Base-by-base conservation (phyloP, 2,329 filamentous ascomycete species). In the Sordariomycetes sp. region DNA sequence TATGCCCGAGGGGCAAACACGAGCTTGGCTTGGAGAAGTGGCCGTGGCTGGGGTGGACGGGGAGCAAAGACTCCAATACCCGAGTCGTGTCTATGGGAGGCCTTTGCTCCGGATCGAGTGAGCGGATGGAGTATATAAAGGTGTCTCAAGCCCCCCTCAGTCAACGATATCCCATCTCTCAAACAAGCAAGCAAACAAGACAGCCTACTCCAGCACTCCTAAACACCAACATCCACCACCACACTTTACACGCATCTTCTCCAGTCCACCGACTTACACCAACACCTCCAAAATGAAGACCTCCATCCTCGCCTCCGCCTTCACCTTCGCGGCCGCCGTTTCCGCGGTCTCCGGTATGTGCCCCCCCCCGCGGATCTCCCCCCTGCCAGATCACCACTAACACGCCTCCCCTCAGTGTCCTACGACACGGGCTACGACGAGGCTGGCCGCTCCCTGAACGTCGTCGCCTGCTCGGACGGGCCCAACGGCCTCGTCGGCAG, bases 371-470 rank as follows among this genome's bases (percentile, higher is more conserved):
- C 46, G 4, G 8, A 8, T 48, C 43, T 5, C 20, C n/a, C 43
- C 20, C 16, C 43, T 5, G 16, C 16, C 16, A 8, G 5, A 10
- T 7, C n/a, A 3, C 10, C 43, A 48, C 43, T 22, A 22, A 11
- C 46, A 50, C n/a, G 14, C 2, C 1, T 12, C 6, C 11, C 5
- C 53, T 18, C 66, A 70, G 87, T 91, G 66, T 86, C 85, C 62
- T 93, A 86, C 71, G 88, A 92, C 72, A 72, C 74, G 22, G 83
- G 79, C 67, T 94, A 89, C 73, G 88, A 92, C 67, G 74, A 86
- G 62, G 69, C 68, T 53, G 63, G 63, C 60, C 79, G 83, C 59
- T 75, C 80, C 52, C 69, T 92, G 58, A 76, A 71, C 37, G 69
- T 66, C 5, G 78, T 90, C 52, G 69, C 84, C 61, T 90, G 87